Evolutionary conservation across 352 stramenopile species (phyloP), one percentile per base, ranked within the genome.

Genomic region (Thalassiosira hispida): DNA sequence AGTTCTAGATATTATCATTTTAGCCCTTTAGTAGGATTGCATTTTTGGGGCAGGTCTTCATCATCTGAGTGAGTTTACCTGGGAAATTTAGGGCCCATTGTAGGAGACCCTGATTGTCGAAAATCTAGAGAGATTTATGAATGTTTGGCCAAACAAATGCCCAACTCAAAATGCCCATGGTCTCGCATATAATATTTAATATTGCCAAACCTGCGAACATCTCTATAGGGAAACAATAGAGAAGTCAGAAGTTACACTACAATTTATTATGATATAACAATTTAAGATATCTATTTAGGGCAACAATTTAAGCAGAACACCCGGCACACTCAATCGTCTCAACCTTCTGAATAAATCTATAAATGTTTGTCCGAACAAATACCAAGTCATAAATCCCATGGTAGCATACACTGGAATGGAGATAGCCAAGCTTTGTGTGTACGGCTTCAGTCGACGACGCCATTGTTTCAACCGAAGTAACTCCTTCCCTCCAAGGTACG

Each of bases 321-420:
- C 16, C 2, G 46, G 46, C 8, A 53, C 18, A 53, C 12, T 53
- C 46, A 23, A 53, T 27, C n/a, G n/a, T 18, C 12, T 53, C 46
- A 53, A 7, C 20, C 46, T 53, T 18, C 1, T 3, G 14, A 53
- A 53, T 11, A 53, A 12, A 27, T 53, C n/a, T 29, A 80, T 18
- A 22, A 73, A 29, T 46, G 35, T 12, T 65, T 57, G 14, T 33
- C 74, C 74, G 49, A 83, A 59, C 20, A 77, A 60, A 49, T 75
- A 66, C 65, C 74, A 83, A 52, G 11, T 44, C 44, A 76, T 40
- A 0, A 66, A 5, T 8, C 14, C 27, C n/a, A 83, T 20, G n/a
- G 60, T 56, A 16, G 67, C 49, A 77, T 83, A 83, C 25, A 83
- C 66, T 18, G 66, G 42, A 33, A 83, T 56, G 1, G 67, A 56